Percentiles rank a stretch among this genome's conserved stretches.
Evolutionary conservation across 1,284 basidiomycete species (phyloP).

Genomic region (Ustilago trichophora): DNA sequence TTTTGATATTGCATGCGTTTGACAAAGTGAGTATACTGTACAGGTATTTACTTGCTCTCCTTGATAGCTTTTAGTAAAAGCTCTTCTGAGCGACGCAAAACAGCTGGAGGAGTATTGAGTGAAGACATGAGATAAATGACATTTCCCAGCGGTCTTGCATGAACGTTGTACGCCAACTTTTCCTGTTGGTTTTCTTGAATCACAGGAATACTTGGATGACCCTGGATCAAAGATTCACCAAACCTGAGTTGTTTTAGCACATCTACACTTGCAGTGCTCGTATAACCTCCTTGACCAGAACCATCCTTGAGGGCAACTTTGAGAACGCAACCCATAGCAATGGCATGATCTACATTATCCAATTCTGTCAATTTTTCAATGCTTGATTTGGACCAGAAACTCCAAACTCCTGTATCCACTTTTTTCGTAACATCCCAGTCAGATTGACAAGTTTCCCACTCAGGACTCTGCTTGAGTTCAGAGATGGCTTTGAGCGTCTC

Average conservation of each 20-base stretch:
- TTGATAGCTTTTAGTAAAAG: constrained; percentile 17
- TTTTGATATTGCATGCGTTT: too few species aligned
- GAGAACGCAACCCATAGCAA: constrained; percentile 89
- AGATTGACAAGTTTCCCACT: constrained; percentile 72
- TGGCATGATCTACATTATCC: constrained; percentile 75
- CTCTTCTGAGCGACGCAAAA: constrained; percentile 58
- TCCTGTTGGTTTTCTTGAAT: background rate
- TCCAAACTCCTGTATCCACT: constrained; percentile 73
- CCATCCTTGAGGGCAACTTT: constrained; percentile 79
- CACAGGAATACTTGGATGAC: constrained; percentile 34
- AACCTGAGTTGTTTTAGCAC: constrained; percentile 43
- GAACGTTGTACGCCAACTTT: constrained; percentile 74
- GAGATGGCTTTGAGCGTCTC: constrained; percentile 77
- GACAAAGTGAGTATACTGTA: too few species aligned
- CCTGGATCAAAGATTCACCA: constrained; percentile 13
- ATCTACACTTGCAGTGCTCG: constrained; percentile 46
- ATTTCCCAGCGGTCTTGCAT: constrained; percentile 89
- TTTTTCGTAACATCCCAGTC: constrained; percentile 68
- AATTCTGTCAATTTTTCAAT: constrained; percentile 74
- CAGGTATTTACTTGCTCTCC: too few species aligned
- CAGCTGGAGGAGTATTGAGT: constrained; percentile 74
- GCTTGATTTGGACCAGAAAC: constrained; percentile 84
- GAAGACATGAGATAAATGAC: constrained; percentile 95
- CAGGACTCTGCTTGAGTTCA: constrained; percentile 69
- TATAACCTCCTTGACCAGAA: constrained; percentile 69